A percentile compares a stretch with the other conserved stretches of the same genome.
Conservation (phyloP, 306 rosid species). For the Astragalus membranaceus region DNA sequence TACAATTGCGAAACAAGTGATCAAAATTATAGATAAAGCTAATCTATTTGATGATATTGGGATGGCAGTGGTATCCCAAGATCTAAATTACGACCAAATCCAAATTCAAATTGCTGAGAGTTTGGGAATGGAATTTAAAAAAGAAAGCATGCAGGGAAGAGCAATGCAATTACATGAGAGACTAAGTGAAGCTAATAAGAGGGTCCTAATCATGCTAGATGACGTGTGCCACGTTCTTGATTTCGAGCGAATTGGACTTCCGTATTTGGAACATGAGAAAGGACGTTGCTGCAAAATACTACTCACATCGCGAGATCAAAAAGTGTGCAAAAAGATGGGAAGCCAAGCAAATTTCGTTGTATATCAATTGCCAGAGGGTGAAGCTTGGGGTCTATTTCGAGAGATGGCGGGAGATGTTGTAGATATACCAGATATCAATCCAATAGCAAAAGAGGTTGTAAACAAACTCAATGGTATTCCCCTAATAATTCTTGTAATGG, state of each 20-base stretch:
- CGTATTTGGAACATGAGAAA: background rate
- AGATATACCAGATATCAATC: background rate
- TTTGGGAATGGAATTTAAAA: background rate
- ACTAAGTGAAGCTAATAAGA: background rate
- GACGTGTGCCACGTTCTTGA: background rate
- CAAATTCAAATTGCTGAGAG: background rate
- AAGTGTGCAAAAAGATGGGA: background rate
- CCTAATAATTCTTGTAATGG: background rate
- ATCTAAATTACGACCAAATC: background rate
- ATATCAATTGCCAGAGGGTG: background rate
- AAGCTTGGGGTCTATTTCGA: background rate
- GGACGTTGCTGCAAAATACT: background rate
- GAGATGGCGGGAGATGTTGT: background rate
- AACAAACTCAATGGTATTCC: background rate
- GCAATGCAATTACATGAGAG: background rate
- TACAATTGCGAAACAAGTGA: background rate
- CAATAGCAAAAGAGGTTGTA: background rate
- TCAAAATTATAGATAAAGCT: background rate
- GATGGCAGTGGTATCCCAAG: background rate
- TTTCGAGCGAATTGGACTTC: background rate
- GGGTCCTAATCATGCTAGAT: background rate
- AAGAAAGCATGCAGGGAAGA: background rate
- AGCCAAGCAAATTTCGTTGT: background rate
- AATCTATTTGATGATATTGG: background rate
- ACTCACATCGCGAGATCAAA: background rate